These are phyloP conservation scores for Gryganskiella cystojenkinii DNA, from an alignment of 192 early-diverging fungal genomes.

Conservation along the genomic window DNA sequence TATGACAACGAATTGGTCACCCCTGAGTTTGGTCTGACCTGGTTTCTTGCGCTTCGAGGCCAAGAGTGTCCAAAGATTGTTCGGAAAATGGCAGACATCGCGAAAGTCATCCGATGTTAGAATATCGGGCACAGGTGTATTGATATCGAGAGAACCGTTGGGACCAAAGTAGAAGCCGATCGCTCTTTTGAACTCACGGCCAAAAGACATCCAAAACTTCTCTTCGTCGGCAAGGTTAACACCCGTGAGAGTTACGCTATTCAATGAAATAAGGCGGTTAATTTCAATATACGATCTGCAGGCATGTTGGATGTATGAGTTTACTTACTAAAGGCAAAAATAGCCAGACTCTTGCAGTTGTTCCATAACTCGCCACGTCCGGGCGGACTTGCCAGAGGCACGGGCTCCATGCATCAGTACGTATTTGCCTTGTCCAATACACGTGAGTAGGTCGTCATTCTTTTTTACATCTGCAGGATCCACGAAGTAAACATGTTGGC, in stretches of 20 bases:
- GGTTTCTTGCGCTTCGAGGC: constrained; percentile 8
- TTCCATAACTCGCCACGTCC: constrained; percentile 21
- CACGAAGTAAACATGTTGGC: constrained; percentile 12
- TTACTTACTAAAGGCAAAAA: constrained; percentile 18
- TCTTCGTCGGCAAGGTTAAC: constrained; percentile 9
- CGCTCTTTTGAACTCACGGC: constrained; percentile 8
- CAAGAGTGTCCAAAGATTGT: constrained; percentile 12
- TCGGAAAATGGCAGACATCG: constrained; percentile 3
- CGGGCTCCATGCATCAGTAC: constrained; percentile 18
- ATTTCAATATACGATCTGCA: constrained; percentile 13
- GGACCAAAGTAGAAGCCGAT: too few relatives aligned
- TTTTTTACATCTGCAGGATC: constrained; percentile 19
- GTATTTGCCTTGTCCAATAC: constrained; percentile 19
- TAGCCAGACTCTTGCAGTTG: constrained; percentile 21
- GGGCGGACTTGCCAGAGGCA: constrained; percentile 20
- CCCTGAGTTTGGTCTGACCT: constrained; percentile 10
- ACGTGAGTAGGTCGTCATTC: constrained; percentile 10
- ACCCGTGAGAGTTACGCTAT: constrained; percentile 12
- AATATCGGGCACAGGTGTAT: constrained; percentile 14
- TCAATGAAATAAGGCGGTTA: constrained; percentile 7
- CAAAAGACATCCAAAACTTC: constrained; percentile 11
- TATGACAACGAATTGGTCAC: constrained; percentile 10
- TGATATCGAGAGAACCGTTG: constrained; percentile 10
- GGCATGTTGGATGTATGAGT: constrained; percentile 9
- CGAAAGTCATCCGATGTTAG: constrained; percentile 10